Evolutionary conservation across 495 filamentous ascomycete species (phyloP), one percentile per base, ranked within the genome.

Genomic region (Hypoxylon fuscum): DNA sequence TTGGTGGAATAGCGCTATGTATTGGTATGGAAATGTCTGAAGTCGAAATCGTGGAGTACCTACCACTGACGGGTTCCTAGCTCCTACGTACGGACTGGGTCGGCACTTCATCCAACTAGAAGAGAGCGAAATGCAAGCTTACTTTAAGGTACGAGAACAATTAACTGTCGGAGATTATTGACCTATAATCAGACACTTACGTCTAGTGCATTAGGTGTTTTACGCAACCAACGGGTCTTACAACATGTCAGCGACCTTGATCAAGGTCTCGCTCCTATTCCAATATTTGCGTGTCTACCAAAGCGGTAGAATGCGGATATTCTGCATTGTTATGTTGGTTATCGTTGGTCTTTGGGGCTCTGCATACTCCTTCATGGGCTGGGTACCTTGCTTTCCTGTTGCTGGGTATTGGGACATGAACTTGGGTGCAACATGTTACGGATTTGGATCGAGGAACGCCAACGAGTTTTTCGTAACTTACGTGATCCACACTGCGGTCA

Each of bases 231-330:
- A 62, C 21, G 43, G 54, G 1, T 48, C 55, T 1, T 69, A 69
- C 37, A 64, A 47, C 18, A 46, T 70, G 20, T 59, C 72, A 12
- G 44, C 62, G 3, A 64, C 68, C 20, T 57, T 72, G 9, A 71
- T 74, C 45, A 73, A 73, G 57, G 50, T 73, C 20, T 68, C 62
- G n/a, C 65, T 69, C 27, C 46, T 73, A 47, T 71, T 69, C 25
- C 70, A 73, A 35, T 73, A 71, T 44, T 54, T 73, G 35, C 68
- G 70, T 8, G 46, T 73, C 35, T 73, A 59, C 42, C 56, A 52
- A 1, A 31, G 37, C 34, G 70, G 68, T 7, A 51, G 45, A 2
- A 62, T 64, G 59, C 55, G 65, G 11, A 60, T 44, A 25, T 64
- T 61, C 11, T 64, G 70, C 25, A 65, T 66, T 37, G 2, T 61